Percentiles rank a stretch among this genome's conserved stretches.
Evolutionary conservation across 106 monocot species (phyloP).

Genomic region (Dendrobium nobile): DNA sequence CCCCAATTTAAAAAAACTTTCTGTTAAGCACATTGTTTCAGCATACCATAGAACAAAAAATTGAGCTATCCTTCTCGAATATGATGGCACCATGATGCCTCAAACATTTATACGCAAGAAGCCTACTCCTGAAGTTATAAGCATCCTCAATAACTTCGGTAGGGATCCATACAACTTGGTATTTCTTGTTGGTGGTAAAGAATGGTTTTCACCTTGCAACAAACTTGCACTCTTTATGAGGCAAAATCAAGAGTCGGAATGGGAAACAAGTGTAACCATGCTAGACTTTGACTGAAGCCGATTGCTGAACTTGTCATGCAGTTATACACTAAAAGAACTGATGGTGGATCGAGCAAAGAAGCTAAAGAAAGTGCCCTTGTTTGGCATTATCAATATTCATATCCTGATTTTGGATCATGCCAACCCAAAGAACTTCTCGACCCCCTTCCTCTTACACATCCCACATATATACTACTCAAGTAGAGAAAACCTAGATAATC

Average conservation of each 20-base stretch:
- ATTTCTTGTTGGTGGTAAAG: conserved; percentile 43
- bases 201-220: conserved; percentile 37
- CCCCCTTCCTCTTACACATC: conserved; percentile 15
- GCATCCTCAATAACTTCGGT: conserved; percentile 33
- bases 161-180: conserved; percentile 32
- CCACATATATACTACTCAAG: no score
- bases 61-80: conserved; percentile 42
- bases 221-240: conserved; percentile 29
- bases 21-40: conserved; percentile 7
- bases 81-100: conserved; percentile 50
- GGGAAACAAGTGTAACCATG: neutral
- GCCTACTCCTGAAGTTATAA: conserved; percentile 24
- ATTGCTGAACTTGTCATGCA: conserved; percentile 56
- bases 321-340: conserved; percentile 49
- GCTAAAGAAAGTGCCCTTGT: conserved; percentile 50
- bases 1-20: conserved; percentile 39
- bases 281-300: conserved; percentile 36
- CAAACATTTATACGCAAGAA: conserved; percentile 21
- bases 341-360: conserved; percentile 41
- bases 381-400: conserved; percentile 51
- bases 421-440: conserved; percentile 58
- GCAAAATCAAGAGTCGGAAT: neutral
- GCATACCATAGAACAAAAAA: conserved; percentile 24
- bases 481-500: no score
- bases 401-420: conserved; percentile 41